Evolutionary conservation across 257 asterid genomes (phyloP).

Genomic region (Ballota nigra): DNA sequence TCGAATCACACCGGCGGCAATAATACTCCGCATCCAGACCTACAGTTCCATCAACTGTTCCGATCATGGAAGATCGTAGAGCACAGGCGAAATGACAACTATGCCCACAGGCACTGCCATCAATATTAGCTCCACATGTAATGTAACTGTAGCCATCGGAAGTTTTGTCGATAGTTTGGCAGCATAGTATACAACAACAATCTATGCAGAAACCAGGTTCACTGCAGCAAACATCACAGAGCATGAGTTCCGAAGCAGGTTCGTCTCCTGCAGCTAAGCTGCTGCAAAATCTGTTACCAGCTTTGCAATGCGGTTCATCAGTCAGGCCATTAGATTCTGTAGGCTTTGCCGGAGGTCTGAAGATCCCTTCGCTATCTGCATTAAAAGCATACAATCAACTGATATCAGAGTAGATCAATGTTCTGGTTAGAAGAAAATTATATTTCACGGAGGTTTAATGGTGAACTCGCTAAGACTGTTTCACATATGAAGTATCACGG

Average conservation of each 20-base stretch:
- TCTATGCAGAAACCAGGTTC: constrained; percentile 76
- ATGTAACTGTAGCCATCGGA: constrained; percentile 44
- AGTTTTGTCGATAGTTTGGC: constrained; percentile 38
- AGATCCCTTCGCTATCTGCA: constrained; percentile 29
- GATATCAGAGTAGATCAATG: constrained; percentile 12
- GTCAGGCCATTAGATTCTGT: constrained; percentile 27
- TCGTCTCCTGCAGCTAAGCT: constrained; percentile 44
- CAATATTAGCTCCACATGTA: constrained; percentile 61
- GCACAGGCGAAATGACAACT: constrained; percentile 75
- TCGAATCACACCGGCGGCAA: constrained; percentile 89
- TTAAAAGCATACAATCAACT: not conserved
- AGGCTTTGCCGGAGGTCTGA: constrained; percentile 20
- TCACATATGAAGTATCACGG: not conserved
- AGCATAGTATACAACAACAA: constrained; percentile 86
- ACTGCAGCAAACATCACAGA: constrained; percentile 76
- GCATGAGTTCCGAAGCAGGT: constrained; percentile 41
- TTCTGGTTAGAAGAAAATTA: not conserved
- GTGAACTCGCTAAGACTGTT: not conserved
- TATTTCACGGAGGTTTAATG: not conserved
- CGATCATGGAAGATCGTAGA: constrained; percentile 77
- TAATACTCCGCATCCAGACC: constrained; percentile 79
- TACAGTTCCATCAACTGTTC: constrained; percentile 78
- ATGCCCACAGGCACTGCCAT: constrained; percentile 65
- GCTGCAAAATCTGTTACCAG: constrained; percentile 60
- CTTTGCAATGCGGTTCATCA: constrained; percentile 43